Evolutionary conservation across 768 basidiomycete species (phyloP).

Genomic region (Tricholoma sp.): DNA sequence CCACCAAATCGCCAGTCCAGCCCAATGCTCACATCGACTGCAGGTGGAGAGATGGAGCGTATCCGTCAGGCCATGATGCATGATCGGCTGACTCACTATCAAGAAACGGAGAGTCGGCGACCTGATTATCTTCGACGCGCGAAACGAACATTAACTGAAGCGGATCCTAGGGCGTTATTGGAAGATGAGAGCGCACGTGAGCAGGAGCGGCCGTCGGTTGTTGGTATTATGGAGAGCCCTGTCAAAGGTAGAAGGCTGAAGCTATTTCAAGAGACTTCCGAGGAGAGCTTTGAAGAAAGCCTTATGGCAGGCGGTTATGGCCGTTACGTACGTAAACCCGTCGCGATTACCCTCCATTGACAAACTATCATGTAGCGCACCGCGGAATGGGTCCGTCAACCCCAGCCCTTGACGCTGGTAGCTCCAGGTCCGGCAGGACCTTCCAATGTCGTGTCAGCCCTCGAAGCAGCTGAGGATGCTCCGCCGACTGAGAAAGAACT

Average conservation of each 20-base stretch:
- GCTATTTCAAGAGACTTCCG: conserved; percentile 77
- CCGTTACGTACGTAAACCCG: conserved; percentile 51
- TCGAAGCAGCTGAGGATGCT: conserved; percentile 33
- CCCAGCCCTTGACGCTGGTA: conserved; percentile 41
- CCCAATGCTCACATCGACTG: conserved; percentile 18
- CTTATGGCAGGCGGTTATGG: conserved; percentile 81
- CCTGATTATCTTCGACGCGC: conserved; percentile 69
- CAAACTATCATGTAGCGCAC: conserved; percentile 38
- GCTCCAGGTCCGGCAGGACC: conserved; percentile 36
- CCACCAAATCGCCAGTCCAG: conserved; percentile 21
- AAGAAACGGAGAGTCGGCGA: conserved; percentile 56
- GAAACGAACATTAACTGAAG: conserved; percentile 42
- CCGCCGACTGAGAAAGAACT: conserved; percentile 55
- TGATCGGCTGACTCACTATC: conserved; percentile 41
- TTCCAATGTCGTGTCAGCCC: conserved; percentile 35
- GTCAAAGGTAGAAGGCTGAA: conserved; percentile 67
- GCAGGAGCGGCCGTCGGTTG: conserved; percentile 22
- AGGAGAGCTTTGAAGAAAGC: conserved; percentile 82
- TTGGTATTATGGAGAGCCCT: conserved; percentile 69
- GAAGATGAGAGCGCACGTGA: conserved; percentile 30
- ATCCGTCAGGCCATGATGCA: conserved; percentile 51
- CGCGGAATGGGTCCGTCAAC: conserved; percentile 57
- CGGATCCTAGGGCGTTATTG: conserved; percentile 29
- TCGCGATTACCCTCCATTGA: background rate
- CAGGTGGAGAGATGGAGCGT: conserved; percentile 55